These are phyloP conservation scores for Solanum hybrid DNA, from an alignment of 305 asterid genomes.

Conservation along the genomic window DNA sequence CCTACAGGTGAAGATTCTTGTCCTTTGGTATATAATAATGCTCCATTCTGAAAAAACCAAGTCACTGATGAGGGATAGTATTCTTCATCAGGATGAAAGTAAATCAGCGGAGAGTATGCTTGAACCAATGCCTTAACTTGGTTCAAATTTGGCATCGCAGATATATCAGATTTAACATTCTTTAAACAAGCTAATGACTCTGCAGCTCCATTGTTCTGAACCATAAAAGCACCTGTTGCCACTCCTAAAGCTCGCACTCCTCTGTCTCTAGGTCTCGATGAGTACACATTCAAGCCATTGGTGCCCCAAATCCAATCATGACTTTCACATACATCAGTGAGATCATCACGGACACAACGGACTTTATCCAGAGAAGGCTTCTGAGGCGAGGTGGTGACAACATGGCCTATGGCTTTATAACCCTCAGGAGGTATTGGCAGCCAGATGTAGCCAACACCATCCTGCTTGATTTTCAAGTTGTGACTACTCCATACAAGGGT, in stretches of 20 bases:
- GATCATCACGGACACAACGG: constrained; percentile 14
- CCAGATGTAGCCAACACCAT: constrained; percentile 12
- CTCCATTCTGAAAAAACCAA: constrained; percentile 17
- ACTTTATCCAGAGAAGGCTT: constrained; percentile 16
- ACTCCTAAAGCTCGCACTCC: constrained; percentile 6
- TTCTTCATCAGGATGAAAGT: constrained; percentile 13
- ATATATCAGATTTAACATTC: neutral
- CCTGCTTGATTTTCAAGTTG: constrained; percentile 7
- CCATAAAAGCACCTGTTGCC: constrained; percentile 9
- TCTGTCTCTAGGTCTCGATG: constrained; percentile 7
- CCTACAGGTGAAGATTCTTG: constrained; percentile 6
- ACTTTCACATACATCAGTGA: constrained; percentile 9
- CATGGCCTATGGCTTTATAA: constrained; percentile 8
- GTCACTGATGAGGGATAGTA: constrained; percentile 13
- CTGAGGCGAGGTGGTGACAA: constrained; percentile 3
- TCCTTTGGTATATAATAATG: constrained; percentile 11
- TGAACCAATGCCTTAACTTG: constrained; percentile 12
- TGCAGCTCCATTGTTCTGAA: neutral
- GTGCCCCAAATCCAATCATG: constrained; percentile 12
- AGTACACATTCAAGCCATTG: constrained; percentile 9
- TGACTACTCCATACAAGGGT: constrained; percentile 9
- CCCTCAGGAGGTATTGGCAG: constrained; percentile 15
- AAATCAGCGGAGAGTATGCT: constrained; percentile 14
- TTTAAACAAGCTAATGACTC: constrained; percentile 5
- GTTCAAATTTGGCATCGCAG: constrained; percentile 13